phyloP scores from a whole-genome alignment of 202 grass and related monocot species.

The Panicum hallii region DNA sequence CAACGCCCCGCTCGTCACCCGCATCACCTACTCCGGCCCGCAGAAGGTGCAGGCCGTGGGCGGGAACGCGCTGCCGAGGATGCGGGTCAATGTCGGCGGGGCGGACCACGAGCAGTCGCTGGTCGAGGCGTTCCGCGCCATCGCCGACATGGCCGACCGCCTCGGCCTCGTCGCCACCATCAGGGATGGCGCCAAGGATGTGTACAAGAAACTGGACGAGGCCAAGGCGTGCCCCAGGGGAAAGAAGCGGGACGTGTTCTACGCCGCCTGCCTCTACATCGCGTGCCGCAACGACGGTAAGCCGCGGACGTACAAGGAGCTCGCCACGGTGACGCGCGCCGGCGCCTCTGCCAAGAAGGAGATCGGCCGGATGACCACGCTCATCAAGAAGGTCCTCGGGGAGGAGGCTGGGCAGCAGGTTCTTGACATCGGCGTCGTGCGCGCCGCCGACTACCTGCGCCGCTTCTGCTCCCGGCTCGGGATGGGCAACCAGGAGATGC shows the following conservation, averaged over 20 bases:
- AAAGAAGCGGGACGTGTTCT: slow-evolving; percentile 56
- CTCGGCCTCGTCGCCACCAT: slow-evolving; percentile 55
- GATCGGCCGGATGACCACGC: slow-evolving; percentile 51
- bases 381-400: slow-evolving; percentile 62
- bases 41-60: not conserved
- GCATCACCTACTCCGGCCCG: slow-evolving; percentile 15
- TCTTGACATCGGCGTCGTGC: slow-evolving; percentile 58
- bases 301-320: slow-evolving; percentile 73
- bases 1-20: slow-evolving; percentile 40
- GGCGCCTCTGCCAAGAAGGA: slow-evolving; percentile 54
- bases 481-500: slow-evolving; percentile 49
- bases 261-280: slow-evolving; percentile 69
- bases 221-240: slow-evolving; percentile 43
- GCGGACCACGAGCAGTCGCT: slow-evolving; percentile 34
- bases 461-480: slow-evolving; percentile 53
- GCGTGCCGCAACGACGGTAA: slow-evolving; percentile 70
- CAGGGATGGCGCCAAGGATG: slow-evolving; percentile 62
- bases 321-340: slow-evolving; percentile 44
- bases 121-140: slow-evolving; percentile 55
- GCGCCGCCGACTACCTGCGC: slow-evolving; percentile 57
- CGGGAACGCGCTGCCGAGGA: slow-evolving; percentile 18
- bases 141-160: slow-evolving; percentile 61
- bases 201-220: slow-evolving; percentile 63
- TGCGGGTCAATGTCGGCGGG: not conserved
- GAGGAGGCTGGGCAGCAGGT: slow-evolving; percentile 49